A percentile compares a stretch with the other conserved stretches of the same genome.
Evolutionary conservation across 1,284 basidiomycete species (phyloP).

Genomic region (Puccinia novopanici): DNA sequence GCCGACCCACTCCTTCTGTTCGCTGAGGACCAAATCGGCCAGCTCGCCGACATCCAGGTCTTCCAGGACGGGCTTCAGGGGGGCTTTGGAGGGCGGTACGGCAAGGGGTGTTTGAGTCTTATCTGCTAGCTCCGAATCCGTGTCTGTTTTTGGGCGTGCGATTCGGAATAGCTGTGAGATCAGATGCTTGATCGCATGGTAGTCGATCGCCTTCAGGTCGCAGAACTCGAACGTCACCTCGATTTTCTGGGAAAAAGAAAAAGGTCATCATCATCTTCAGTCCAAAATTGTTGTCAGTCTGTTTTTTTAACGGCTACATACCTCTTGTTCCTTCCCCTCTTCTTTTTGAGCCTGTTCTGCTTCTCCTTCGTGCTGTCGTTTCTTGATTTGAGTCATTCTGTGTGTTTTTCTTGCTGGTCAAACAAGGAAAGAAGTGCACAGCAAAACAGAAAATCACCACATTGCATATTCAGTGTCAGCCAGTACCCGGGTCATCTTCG

Average conservation of each 20-base stretch:
- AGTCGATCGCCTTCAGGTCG: conserved; percentile 41
- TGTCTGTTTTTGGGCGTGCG: not conserved
- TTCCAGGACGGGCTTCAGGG: conserved; percentile 30
- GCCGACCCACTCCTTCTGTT: conserved; percentile 51
- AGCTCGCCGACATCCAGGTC: conserved; percentile 34
- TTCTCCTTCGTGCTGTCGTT: conserved; percentile 10
- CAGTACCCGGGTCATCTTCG: not conserved
- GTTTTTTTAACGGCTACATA: not conserved
- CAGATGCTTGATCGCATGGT: conserved; percentile 46
- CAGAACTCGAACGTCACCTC: conserved; percentile 49
- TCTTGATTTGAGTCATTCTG: not conserved
- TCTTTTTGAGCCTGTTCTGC: not conserved
- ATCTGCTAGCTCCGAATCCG: too few species aligned
- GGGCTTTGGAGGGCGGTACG: conserved; percentile 32
- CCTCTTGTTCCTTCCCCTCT: not conserved
- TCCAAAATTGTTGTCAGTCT: too few species aligned
- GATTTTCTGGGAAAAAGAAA: conserved; percentile 6
- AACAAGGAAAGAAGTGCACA: too few species aligned
- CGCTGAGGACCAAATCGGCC: conserved; percentile 32
- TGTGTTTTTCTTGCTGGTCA: not conserved
- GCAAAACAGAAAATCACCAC: too few species aligned
- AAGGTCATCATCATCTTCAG: not conserved
- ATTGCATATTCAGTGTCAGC: not conserved
- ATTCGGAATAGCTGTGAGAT: conserved; percentile 45
- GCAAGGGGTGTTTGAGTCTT: too few species aligned